These are phyloP conservation scores for Podospora pseudoanserina DNA, from an alignment of 495 filamentous ascomycete genomes.

Conservation along the genomic window DNA sequence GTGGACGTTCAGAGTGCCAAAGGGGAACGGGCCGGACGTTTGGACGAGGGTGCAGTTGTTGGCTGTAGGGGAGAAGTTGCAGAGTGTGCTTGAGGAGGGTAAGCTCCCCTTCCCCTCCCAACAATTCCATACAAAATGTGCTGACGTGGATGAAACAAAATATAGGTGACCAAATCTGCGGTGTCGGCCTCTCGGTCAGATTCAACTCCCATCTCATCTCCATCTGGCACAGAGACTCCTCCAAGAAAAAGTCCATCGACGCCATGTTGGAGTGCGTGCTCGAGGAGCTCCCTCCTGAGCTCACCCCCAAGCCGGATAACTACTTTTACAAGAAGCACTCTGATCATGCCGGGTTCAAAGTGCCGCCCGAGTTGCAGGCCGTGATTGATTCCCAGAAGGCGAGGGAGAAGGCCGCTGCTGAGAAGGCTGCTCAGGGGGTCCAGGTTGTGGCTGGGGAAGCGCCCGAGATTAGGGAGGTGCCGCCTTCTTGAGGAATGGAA, in stretches of 20 bases:
- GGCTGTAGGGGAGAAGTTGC: slow-evolving; percentile 80
- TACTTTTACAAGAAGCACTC: slow-evolving; percentile 66
- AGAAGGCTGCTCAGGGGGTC: slow-evolving; percentile 14
- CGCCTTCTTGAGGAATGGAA: slow-evolving; percentile 5
- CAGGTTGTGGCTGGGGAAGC: slow-evolving; percentile 4
- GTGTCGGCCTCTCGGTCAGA: slow-evolving; percentile 65
- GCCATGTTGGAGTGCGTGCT: slow-evolving; percentile 64
- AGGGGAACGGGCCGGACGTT: slow-evolving; percentile 65
- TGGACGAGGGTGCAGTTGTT: slow-evolving; percentile 77
- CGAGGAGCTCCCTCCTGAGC: slow-evolving; percentile 60
- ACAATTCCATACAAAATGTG: background rate
- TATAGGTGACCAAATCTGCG: slow-evolving; percentile 75
- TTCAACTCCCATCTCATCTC: slow-evolving; percentile 76
- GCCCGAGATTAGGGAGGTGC: slow-evolving; percentile 19
- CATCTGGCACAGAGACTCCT: slow-evolving; percentile 82
- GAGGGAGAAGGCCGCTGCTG: slow-evolving; percentile 33
- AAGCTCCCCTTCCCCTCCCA: slow-evolving; percentile 24
- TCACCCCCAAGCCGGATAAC: slow-evolving; percentile 63
- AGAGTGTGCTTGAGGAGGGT: slow-evolving; percentile 70
- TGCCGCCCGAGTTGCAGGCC: slow-evolving; percentile 47
- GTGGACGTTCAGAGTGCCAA: slow-evolving; percentile 84
- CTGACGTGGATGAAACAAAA: no score
- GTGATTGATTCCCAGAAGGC: slow-evolving; percentile 48
- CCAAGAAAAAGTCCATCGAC: slow-evolving; percentile 69
- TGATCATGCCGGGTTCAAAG: slow-evolving; percentile 56